phyloP scores from a whole-genome alignment of 805 yeast genomes.

The Phaffomyces antillensis region DNA sequence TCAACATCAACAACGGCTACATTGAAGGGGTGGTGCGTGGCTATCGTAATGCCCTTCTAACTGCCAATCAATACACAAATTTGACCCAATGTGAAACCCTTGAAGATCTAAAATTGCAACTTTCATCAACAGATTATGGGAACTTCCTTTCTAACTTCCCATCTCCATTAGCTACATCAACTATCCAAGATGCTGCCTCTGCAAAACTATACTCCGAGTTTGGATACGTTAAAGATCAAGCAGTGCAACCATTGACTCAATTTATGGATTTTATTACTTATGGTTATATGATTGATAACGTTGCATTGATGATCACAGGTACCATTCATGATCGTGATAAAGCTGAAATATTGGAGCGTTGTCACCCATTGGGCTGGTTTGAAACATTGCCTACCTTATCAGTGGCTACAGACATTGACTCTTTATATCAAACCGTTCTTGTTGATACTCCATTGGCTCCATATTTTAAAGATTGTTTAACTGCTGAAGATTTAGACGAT shows the following conservation, averaged over 20 bases:
- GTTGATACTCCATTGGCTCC: conserved; percentile 98
- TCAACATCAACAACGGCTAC: conserved; percentile 83
- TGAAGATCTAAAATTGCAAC: conserved; percentile 89
- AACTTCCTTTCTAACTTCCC: conserved; percentile 79
- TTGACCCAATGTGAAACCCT: conserved; percentile 92
- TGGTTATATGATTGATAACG: conserved; percentile 98
- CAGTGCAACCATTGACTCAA: conserved; percentile 70
- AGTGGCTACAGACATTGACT: conserved; percentile 90
- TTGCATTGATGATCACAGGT: conserved; percentile 92
- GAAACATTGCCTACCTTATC: conserved; percentile 93
- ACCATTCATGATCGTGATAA: conserved; percentile 93
- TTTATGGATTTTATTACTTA: conserved; percentile 91
- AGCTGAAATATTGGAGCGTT: conserved; percentile 77
- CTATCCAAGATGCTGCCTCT: conserved; percentile 75
- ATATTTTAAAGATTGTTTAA: conserved; percentile 82
- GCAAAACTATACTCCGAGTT: conserved; percentile 76
- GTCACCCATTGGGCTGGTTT: conserved; percentile 98
- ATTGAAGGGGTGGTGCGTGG: conserved; percentile 95
- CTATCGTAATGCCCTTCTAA: conserved; percentile 75
- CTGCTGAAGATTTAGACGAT: conserved; percentile 87
- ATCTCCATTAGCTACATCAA: conserved; percentile 75
- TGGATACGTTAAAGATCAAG: conserved; percentile 76
- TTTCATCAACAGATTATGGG: conserved; percentile 94
- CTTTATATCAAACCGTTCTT: conserved; percentile 86
- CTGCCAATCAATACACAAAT: conserved; percentile 77